Evolutionary conservation across 176 grass and related monocot genomes (phyloP).

Genomic region (Lolium rigidum): DNA sequence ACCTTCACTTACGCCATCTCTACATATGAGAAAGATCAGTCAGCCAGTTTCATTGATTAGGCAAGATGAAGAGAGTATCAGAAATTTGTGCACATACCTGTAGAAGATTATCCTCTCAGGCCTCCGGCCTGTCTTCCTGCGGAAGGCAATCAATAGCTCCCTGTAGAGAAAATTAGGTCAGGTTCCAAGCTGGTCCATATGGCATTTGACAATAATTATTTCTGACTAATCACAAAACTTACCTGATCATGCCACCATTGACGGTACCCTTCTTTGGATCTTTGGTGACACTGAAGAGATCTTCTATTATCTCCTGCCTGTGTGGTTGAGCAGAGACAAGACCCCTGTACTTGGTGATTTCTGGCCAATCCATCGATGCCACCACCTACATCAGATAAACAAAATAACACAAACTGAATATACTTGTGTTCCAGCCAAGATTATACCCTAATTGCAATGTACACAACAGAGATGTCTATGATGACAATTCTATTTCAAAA

Average conservation of each 20-base stretch:
- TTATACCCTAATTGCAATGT: neutral
- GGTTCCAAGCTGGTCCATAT: constrained; percentile 23
- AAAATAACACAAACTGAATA: neutral
- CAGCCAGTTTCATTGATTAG: neutral
- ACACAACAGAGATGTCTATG: neutral
- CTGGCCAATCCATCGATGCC: constrained; percentile 79
- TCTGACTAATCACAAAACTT: neutral
- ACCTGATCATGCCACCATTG: constrained; percentile 65
- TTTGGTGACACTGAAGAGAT: constrained; percentile 51
- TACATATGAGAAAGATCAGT: constrained; percentile 12
- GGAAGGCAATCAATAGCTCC: constrained; percentile 60
- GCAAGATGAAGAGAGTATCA: neutral
- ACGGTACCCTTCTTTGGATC: constrained; percentile 30
- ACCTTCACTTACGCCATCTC: constrained; percentile 45
- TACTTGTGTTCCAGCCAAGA: neutral
- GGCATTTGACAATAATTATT: neutral
- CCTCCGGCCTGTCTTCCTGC: constrained; percentile 34
- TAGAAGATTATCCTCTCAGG: constrained; percentile 72
- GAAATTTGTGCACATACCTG: constrained; percentile 41
- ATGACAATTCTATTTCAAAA: neutral
- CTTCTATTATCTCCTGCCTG: constrained; percentile 64
- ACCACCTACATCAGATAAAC: constrained; percentile 54
- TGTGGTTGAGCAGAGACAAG: constrained; percentile 67
- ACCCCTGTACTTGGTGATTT: constrained; percentile 68
- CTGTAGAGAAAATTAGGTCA: constrained; percentile 42